These are phyloP conservation scores for Corinectria fuckeliana DNA, from an alignment of 2,329 filamentous ascomycete genomes.

Conservation along the genomic window DNA sequence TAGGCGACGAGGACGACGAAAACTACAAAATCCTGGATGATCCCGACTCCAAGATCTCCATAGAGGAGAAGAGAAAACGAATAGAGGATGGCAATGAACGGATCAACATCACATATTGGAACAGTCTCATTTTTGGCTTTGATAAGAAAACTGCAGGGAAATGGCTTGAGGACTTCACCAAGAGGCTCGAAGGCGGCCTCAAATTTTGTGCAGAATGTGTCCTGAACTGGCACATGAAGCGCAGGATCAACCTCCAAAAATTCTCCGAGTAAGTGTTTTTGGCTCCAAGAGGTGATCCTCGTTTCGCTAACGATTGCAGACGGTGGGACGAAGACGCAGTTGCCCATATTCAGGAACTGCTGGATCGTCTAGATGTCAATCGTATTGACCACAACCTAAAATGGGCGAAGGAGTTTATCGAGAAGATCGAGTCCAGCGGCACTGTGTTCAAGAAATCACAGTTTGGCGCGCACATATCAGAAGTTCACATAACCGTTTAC, in stretches of 20 bases:
- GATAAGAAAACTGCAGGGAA: conserved; percentile 64
- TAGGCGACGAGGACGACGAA: conserved; percentile 66
- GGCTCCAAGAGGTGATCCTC: background rate
- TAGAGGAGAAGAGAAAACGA: conserved; percentile 57
- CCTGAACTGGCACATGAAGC: conserved; percentile 74
- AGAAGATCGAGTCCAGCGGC: conserved; percentile 56
- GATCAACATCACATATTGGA: conserved; percentile 69
- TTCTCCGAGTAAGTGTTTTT: conserved; percentile 61
- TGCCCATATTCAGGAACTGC: conserved; percentile 58
- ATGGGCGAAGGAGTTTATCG: conserved; percentile 62
- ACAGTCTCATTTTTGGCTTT: conserved; percentile 73
- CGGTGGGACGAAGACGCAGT: conserved; percentile 58
- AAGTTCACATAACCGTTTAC: conserved; percentile 80
- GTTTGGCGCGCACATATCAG: conserved; percentile 55
- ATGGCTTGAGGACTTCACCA: conserved; percentile 65
- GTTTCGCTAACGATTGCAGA: conserved; percentile 38
- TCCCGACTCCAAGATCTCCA: conserved; percentile 55
- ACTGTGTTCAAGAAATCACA: conserved; percentile 54
- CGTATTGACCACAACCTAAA: conserved; percentile 66
- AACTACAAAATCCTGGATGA: conserved; percentile 63
- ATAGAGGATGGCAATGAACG: conserved; percentile 63
- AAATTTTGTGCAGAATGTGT: conserved; percentile 73
- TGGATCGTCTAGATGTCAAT: conserved; percentile 66
- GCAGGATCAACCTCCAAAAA: conserved; percentile 66
- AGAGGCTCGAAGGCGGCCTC: conserved; percentile 63